A percentile compares a stretch with the other conserved stretches of the same genome.
These are phyloP conservation scores for Eucalyptus viminalis DNA, from an alignment of 345 rosid species.

Conservation along the genomic window DNA sequence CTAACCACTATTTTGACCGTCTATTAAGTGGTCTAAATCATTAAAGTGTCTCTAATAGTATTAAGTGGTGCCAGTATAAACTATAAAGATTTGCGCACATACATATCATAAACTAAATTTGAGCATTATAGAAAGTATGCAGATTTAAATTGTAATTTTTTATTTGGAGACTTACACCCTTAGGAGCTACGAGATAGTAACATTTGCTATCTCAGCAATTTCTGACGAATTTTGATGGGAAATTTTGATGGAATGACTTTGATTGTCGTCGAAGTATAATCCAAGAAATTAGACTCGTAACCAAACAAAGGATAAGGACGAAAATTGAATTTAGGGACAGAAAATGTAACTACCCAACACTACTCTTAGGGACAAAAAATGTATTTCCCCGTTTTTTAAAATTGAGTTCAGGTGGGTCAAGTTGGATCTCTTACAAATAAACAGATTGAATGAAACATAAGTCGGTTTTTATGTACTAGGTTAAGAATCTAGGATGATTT, in stretches of 20 bases:
- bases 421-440: too few species aligned
- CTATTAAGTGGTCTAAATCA: too few species aligned
- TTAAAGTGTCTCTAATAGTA: too few species aligned
- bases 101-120: not conserved
- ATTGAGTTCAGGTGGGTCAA: not conserved
- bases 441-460: too few species aligned
- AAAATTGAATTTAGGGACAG: not conserved
- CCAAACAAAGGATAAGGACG: not conserved
- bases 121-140: not conserved
- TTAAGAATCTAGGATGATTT: too few species aligned
- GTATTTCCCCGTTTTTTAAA: too few species aligned
- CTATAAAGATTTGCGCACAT: not conserved
- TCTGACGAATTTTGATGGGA: not conserved
- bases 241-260: not conserved
- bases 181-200: not conserved
- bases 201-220: not conserved
- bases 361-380: too few species aligned
- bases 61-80: not conserved
- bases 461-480: too few species aligned
- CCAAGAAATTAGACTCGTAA: not conserved
- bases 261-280: not conserved
- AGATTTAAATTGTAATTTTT: not conserved
- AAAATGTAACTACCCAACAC: not conserved
- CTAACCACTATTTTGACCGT: not conserved
- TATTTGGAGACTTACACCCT: not conserved